Evolutionary conservation across 2,329 filamentous ascomycete genomes (phyloP).

Genomic region (Cyphellophora europaea): DNA sequence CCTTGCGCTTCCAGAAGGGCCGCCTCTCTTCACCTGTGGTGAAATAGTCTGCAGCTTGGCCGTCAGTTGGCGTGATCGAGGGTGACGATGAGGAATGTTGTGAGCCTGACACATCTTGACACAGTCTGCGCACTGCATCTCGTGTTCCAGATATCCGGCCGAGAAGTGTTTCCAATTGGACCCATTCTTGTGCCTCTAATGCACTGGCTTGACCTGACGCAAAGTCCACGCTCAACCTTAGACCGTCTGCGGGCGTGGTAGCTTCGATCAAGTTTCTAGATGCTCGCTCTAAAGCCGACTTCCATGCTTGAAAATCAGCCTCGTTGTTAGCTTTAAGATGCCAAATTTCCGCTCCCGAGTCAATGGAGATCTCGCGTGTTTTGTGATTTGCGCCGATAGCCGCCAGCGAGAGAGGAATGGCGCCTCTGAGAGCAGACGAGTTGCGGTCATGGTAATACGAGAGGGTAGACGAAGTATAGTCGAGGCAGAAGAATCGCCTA

Average conservation of each 20-base stretch:
- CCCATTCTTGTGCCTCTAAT: constrained; percentile 75
- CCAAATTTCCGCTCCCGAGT: constrained; percentile 96
- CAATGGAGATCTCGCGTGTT: constrained; percentile 85
- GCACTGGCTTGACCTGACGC: constrained; percentile 22
- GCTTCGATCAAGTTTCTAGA: constrained; percentile 42
- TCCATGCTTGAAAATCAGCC: constrained; percentile 84
- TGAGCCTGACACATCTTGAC: constrained; percentile 53
- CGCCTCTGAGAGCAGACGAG: constrained; percentile 82
- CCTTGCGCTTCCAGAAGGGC: constrained; percentile 88
- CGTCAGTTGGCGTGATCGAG: constrained; percentile 20
- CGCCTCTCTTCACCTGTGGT: constrained; percentile 46
- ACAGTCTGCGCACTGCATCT: constrained; percentile 77
- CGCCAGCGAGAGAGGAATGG: constrained; percentile 83
- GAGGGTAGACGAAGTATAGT: constrained; percentile 86
- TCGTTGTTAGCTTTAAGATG: constrained; percentile 75
- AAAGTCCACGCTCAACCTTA: constrained; percentile 18
- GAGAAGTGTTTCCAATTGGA: constrained; percentile 73
- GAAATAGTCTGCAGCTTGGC: constrained; percentile 25
- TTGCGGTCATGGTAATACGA: constrained; percentile 96
- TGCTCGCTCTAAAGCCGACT: constrained; percentile 71
- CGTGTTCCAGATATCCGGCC: constrained; percentile 78
- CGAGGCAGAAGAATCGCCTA: constrained; percentile 86
- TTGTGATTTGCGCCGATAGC: constrained; percentile 84
- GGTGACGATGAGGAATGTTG: constrained; percentile 9
- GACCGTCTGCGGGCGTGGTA: constrained; percentile 21